phyloP scores from a whole-genome alignment of 2,329 filamentous ascomycete genomes.

The Byssochlamys sp. region DNA sequence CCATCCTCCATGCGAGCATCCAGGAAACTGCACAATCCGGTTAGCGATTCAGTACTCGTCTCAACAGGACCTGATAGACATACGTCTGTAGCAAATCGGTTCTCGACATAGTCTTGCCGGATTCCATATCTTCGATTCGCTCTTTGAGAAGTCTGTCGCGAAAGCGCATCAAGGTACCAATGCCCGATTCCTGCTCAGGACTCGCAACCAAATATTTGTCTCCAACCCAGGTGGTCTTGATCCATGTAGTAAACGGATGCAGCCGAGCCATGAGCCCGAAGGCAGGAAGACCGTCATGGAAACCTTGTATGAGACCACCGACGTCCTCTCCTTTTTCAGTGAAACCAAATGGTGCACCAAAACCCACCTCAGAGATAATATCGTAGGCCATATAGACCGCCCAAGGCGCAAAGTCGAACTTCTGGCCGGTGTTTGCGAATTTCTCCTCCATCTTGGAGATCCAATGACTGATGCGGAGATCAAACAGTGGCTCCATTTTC shows the following conservation, averaged over 20 bases:
- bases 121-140: slow-evolving; percentile 39
- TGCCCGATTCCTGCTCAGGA: slow-evolving; percentile 45
- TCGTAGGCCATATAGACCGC: slow-evolving; percentile 47
- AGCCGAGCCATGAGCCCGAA: slow-evolving; percentile 46
- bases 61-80: not conserved
- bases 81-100: slow-evolving; percentile 48
- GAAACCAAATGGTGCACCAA: slow-evolving; percentile 49
- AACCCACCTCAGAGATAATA: slow-evolving; percentile 48
- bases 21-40: slow-evolving; percentile 14
- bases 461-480: slow-evolving; percentile 44
- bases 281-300: slow-evolving; percentile 44
- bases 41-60: not conserved
- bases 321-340: slow-evolving; percentile 45
- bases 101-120: slow-evolving; percentile 35
- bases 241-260: slow-evolving; percentile 46
- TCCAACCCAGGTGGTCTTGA: slow-evolving; percentile 44
- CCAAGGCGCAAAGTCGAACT: slow-evolving; percentile 50
- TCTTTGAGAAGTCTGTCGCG: slow-evolving; percentile 45
- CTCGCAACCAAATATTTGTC: slow-evolving; percentile 43
- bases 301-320: slow-evolving; percentile 44
- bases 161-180: slow-evolving; percentile 50
- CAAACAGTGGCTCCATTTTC: slow-evolving; percentile 50
- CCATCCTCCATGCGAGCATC: slow-evolving; percentile 38
- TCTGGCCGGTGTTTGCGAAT: slow-evolving; percentile 38
- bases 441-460: slow-evolving; percentile 36